A percentile compares a stretch with the other conserved stretches of the same genome.
phyloP scores from a whole-genome alignment of 305 asterid species.

The Ruellia speciosa region DNA sequence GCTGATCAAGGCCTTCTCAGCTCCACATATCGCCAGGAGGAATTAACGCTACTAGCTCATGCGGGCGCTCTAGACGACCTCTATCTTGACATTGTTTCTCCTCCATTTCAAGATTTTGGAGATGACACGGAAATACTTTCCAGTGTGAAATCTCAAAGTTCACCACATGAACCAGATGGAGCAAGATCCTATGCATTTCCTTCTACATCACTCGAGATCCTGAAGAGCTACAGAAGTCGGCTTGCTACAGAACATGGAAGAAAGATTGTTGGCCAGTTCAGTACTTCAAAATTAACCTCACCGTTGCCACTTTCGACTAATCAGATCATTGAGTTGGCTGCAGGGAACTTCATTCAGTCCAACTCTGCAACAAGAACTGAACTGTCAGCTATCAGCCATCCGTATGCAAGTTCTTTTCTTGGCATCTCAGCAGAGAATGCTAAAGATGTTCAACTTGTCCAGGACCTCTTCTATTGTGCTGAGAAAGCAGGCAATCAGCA shows the following conservation, averaged over 20 bases:
- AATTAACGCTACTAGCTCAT: not conserved
- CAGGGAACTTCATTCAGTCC: slow-evolving; percentile 18
- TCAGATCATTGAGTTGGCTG: slow-evolving; percentile 19
- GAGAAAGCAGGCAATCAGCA: slow-evolving; percentile 26
- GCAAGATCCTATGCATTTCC: slow-evolving; percentile 18
- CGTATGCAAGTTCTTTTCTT: not conserved
- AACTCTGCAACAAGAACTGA: slow-evolving; percentile 1
- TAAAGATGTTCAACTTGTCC: slow-evolving; percentile 27
- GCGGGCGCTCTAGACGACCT: slow-evolving; percentile 12
- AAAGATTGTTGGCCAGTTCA: not conserved
- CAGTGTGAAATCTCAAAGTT: slow-evolving; percentile 2
- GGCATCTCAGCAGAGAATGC: slow-evolving; percentile 1
- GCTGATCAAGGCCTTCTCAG: not conserved
- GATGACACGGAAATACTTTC: slow-evolving; percentile 4
- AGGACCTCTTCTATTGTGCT: slow-evolving; percentile 22
- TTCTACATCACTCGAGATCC: slow-evolving; percentile 20
- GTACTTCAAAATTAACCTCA: not conserved
- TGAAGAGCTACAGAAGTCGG: slow-evolving; percentile 17
- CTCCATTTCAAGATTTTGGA: slow-evolving; percentile 8
- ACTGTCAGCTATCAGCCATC: slow-evolving; percentile 5
- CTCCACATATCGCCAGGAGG: not conserved
- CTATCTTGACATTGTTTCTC: slow-evolving; percentile 11
- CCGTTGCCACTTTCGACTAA: slow-evolving; percentile 3
- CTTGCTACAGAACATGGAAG: not conserved
- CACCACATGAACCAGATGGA: slow-evolving; percentile 7